Base-by-base conservation (phyloP, 805 yeast genomes). In the Metschnikowia sp. region DNA sequence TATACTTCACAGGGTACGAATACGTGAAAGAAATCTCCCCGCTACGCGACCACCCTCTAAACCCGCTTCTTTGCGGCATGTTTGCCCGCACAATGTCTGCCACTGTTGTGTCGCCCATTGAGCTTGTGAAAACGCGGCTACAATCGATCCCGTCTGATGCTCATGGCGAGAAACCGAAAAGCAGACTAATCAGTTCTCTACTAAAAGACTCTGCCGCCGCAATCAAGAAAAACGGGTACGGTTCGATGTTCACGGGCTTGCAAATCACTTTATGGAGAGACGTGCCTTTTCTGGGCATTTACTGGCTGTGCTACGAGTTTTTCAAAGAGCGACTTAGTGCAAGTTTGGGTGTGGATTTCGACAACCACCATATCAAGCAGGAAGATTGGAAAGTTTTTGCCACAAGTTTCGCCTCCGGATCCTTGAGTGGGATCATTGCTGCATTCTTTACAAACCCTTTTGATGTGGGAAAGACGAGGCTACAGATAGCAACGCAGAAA, bases 381-480 rank as follows among this genome's bases (percentile, higher is more conserved):
- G 68, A 62, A 35, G 64, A 72, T 45, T 63, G 74, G 65, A 70
- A 70, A 46, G 70, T 83, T 4, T 84, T 86, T 51, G 45, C 75
- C 2, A 77, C 82, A 42, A 81, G 89, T 31, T 91, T 92, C 59
- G 50, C 86, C 3, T 79, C 94, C 10, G 99, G 99, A 0, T 86
- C 92, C 0, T 52, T 86, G 0, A 82, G 96, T 4, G 99, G 99
- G 0, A 65, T 86, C 0, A 68, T 87, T 4, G 97, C 97, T 0
- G 97, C 98, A 0, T 56, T 92, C 2, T 70, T 78, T 36, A 94
- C 99, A 1, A 90, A 95, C 48, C 98, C 99, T 1, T 94, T 94
- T 59, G 99, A 94, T 64, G 99, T 94, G 9, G 98, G 97, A 4
- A 94, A 94, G 60, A 94, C 99, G 5, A 75, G 98, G 58, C 71